A percentile compares a stretch with the other conserved stretches of the same genome.
Evolutionary conservation across 306 rosid genomes (phyloP).

Genomic region (Dalbergia cultrata): DNA sequence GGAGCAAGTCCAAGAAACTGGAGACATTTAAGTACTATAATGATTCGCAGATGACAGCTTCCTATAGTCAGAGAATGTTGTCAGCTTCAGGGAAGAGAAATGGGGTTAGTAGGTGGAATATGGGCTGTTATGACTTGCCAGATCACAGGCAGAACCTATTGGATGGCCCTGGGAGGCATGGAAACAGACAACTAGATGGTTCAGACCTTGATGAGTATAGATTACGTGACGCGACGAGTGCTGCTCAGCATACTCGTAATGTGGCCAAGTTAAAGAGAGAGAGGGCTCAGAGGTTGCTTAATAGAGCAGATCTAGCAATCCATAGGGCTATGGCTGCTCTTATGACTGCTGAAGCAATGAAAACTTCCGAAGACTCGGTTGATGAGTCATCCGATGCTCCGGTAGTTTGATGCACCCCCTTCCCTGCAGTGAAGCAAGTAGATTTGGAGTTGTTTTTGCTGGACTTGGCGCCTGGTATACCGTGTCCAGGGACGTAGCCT

Average conservation of each 20-base stretch:
- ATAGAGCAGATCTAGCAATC: slow-evolving; percentile 83
- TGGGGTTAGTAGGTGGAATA: slow-evolving; percentile 57
- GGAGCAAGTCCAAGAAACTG: slow-evolving; percentile 67
- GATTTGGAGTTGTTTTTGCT: slow-evolving; percentile 44
- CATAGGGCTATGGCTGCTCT: slow-evolving; percentile 90
- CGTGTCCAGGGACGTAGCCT: slow-evolving; percentile 43
- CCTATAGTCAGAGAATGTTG: slow-evolving; percentile 51
- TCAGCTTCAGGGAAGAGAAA: slow-evolving; percentile 61
- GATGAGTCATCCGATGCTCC: slow-evolving; percentile 11
- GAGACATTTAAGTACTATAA: slow-evolving; percentile 55
- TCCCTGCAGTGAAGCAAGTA: neutral
- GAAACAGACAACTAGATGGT: slow-evolving; percentile 63
- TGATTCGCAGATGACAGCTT: slow-evolving; percentile 51
- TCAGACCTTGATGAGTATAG: slow-evolving; percentile 72
- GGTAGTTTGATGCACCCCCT: neutral
- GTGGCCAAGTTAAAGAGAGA: slow-evolving; percentile 77
- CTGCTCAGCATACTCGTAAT: slow-evolving; percentile 70
- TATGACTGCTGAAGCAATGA: slow-evolving; percentile 91
- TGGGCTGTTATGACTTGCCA: slow-evolving; percentile 56
- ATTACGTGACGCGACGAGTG: slow-evolving; percentile 69
- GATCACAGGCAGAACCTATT: slow-evolving; percentile 54
- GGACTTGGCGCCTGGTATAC: slow-evolving; percentile 55
- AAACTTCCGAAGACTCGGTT: slow-evolving; percentile 59
- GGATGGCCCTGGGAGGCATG: slow-evolving; percentile 62
- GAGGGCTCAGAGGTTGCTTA: slow-evolving; percentile 71